These are phyloP conservation scores for Thermomucor indicae-seudaticae DNA, from an alignment of 371 early-diverging fungal genomes.

Conservation along the genomic window DNA sequence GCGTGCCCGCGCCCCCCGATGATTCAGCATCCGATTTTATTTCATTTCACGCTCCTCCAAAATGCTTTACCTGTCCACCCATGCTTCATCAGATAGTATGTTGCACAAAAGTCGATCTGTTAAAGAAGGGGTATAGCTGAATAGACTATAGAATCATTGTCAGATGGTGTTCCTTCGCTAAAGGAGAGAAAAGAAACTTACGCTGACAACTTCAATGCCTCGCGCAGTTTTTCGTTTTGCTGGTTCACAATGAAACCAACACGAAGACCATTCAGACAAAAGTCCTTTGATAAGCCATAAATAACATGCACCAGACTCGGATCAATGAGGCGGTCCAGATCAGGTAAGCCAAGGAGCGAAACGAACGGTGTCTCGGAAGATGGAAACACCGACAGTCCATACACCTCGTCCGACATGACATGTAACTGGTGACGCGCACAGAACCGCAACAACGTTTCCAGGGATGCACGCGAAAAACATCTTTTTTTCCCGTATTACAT, in stretches of 20 bases:
- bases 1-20: too few species aligned
- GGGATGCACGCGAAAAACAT: constrained; percentile 45
- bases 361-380: constrained; percentile 34
- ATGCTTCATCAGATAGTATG: constrained; percentile 50
- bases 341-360: constrained; percentile 51
- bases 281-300: constrained; percentile 79
- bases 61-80: constrained; percentile 48
- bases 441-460: constrained; percentile 57
- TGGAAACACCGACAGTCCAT: constrained; percentile 66
- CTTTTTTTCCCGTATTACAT: constrained; percentile 6
- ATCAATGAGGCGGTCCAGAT: constrained; percentile 57
- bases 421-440: constrained; percentile 63
- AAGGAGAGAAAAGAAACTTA: constrained; percentile 13
- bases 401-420: constrained; percentile 79
- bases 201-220: constrained; percentile 37
- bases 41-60: too few species aligned
- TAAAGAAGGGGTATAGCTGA: constrained; percentile 52
- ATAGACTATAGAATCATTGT: constrained; percentile 20
- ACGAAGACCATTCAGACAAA: constrained; percentile 69
- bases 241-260: constrained; percentile 64
- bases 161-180: neutral
- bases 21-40: too few species aligned
- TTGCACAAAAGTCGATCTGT: constrained; percentile 53
- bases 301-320: constrained; percentile 62
- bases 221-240: constrained; percentile 46